Percentiles rank a stretch among this genome's conserved stretches.
Conservation (phyloP, 1,139 yeast genomes). For the Blastobotrys petasosporus region DNA sequence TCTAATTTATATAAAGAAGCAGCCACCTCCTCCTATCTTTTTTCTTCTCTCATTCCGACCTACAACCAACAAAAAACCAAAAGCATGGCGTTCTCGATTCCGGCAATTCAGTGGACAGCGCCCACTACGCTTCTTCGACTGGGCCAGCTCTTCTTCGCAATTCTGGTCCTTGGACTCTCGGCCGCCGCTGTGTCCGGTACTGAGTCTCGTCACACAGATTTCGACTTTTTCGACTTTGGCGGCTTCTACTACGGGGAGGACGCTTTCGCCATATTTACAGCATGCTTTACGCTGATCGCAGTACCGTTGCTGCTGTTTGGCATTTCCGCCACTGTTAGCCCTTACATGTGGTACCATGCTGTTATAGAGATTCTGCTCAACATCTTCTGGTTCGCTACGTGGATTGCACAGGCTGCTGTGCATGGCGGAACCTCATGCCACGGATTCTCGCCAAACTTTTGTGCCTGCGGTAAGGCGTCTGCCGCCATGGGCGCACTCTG, state of each 20-base stretch:
- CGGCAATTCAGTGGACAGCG: no score
- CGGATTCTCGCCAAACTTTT: background rate
- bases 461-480: slow-evolving; percentile 8
- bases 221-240: background rate
- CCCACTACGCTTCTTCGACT: background rate
- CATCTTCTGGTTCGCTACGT: slow-evolving; percentile 5
- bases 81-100: no score
- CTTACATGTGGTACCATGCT: background rate
- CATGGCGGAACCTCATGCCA: slow-evolving; percentile 4
- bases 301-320: slow-evolving; percentile 2
- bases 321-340: background rate
- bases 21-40: no score
- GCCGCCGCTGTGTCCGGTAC: slow-evolving; percentile 9
- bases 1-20: no score
- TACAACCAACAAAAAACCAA: no score
- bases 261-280: slow-evolving; percentile 3
- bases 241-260: slow-evolving; percentile 6
- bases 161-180: slow-evolving; percentile 2
- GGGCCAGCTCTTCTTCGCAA: background rate
- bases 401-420: slow-evolving; percentile 6
- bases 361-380: background rate
- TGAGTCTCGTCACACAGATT: background rate
- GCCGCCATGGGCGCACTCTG: slow-evolving; percentile 9
- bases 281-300: slow-evolving; percentile 1
- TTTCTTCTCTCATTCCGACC: no score